Evolutionary conservation across 768 basidiomycete genomes (phyloP).

Genomic region (Panus rudis): DNA sequence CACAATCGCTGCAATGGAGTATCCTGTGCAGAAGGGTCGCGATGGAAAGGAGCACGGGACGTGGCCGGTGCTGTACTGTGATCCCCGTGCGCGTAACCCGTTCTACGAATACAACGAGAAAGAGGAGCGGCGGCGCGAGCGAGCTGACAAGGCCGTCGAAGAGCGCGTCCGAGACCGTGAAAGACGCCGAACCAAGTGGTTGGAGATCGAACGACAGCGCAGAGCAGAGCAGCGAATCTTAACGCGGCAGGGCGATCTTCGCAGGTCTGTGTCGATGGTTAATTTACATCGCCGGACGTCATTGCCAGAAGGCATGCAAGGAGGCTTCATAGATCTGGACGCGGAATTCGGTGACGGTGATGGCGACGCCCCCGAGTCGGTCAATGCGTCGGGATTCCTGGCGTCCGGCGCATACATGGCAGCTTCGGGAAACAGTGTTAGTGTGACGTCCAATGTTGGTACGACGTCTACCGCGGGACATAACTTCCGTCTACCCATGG

Average conservation of each 20-base stretch:
- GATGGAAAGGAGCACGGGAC: conserved; percentile 48
- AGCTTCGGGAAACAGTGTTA: conserved; percentile 93
- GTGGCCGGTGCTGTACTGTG: conserved; percentile 83
- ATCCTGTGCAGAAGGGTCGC: conserved; percentile 46
- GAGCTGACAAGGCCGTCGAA: conserved; percentile 27
- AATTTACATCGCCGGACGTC: conserved; percentile 57
- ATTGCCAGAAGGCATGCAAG: conserved; percentile 29
- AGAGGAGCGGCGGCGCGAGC: conserved; percentile 64
- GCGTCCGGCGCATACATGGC: conserved; percentile 69
- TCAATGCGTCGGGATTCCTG: conserved; percentile 65
- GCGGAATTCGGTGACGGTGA: conserved; percentile 30
- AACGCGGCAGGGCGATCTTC: conserved; percentile 47
- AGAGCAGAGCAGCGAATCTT: conserved; percentile 26
- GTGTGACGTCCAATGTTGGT: conserved; percentile 84
- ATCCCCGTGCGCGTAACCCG: conserved; percentile 65
- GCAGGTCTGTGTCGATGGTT: conserved; percentile 70
- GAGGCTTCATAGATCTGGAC: conserved; percentile 37
- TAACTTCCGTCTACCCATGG: conserved; percentile 36
- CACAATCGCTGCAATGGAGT: conserved; percentile 82
- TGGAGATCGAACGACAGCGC: conserved; percentile 24
- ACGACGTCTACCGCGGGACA: conserved; percentile 64
- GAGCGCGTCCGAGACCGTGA: conserved; percentile 36
- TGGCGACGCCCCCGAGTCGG: conserved; percentile 37
- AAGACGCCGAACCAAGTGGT: conserved; percentile 31
- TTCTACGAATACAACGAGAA: conserved; percentile 71